Conservation (phyloP, 805 yeast genomes). For the Kluyveromyces wickerhamii region DNA sequence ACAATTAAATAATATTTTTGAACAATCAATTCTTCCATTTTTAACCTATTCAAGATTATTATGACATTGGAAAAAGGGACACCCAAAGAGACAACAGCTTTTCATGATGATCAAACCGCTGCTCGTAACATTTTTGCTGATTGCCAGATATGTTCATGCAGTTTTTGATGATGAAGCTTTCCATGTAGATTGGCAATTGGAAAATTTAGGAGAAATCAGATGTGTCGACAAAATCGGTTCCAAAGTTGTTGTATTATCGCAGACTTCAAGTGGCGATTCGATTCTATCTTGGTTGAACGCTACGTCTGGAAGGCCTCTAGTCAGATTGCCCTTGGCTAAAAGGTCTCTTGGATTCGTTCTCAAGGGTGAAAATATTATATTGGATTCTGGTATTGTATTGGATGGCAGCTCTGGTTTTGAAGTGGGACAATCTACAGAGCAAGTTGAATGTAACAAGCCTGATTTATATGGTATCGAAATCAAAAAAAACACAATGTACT, state of each 20-base stretch:
- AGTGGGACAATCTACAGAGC: not conserved
- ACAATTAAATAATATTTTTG: no score
- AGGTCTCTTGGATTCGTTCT: slow-evolving; percentile 13
- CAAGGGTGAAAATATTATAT: slow-evolving; percentile 4
- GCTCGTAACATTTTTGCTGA: no score
- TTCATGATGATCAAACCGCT: no score
- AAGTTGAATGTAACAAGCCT: not conserved
- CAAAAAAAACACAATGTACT: no score
- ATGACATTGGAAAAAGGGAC: no score
- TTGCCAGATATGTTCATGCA: no score
- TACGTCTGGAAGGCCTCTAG: slow-evolving; percentile 26
- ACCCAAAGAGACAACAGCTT: no score
- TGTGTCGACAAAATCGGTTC: slow-evolving; percentile 17
- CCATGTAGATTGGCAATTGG: slow-evolving; percentile 46
- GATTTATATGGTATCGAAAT: no score
- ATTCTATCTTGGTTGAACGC: slow-evolving; percentile 32
- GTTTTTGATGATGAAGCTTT: slow-evolving; percentile 47
- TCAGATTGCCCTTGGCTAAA: slow-evolving; percentile 27
- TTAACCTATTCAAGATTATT: no score
- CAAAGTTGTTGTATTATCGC: slow-evolving; percentile 23
- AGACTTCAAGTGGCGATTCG: slow-evolving; percentile 13
- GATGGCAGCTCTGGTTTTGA: slow-evolving; percentile 14
- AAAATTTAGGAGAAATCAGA: slow-evolving; percentile 36
- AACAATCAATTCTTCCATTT: no score
- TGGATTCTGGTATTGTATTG: slow-evolving; percentile 8